phyloP scores from a whole-genome alignment of 192 early-diverging fungal genomes.

The Coemansia brasiliensis region DNA sequence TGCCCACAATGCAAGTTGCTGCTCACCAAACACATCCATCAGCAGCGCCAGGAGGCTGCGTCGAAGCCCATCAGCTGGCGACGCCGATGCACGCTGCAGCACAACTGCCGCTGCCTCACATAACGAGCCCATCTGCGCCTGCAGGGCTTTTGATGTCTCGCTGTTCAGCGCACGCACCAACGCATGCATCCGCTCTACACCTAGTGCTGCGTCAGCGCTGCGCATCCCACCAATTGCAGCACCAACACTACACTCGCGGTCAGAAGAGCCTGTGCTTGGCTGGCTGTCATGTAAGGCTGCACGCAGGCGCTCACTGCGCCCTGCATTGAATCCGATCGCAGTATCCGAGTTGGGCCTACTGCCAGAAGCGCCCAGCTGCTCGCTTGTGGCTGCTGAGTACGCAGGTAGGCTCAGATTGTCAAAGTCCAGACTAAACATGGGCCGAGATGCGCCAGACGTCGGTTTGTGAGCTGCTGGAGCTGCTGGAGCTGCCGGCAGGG shows the following conservation, averaged over 20 bases:
- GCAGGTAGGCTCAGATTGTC: conserved; percentile 56
- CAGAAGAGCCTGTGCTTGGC: neutral
- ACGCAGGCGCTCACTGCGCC: conserved; percentile 14
- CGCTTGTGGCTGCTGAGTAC: conserved; percentile 36
- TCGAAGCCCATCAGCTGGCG: conserved; percentile 62
- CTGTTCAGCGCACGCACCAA: conserved; percentile 20
- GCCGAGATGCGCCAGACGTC: conserved; percentile 1
- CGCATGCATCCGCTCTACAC: conserved; percentile 32
- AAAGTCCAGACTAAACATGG: conserved; percentile 56
- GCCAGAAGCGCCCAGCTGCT: conserved; percentile 22
- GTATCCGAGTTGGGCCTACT: conserved; percentile 10
- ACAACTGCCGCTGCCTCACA: conserved; percentile 24
- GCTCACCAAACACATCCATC: conserved; percentile 72
- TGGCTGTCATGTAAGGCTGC: conserved; percentile 5
- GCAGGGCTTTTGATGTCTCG: conserved; percentile 19
- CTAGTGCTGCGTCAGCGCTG: conserved; percentile 40
- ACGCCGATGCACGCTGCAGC: conserved; percentile 31
- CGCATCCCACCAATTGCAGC: conserved; percentile 34
- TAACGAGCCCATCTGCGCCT: conserved; percentile 20
- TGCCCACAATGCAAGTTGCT: conserved; percentile 65
- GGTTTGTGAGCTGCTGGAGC: neutral
- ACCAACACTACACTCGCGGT: neutral
- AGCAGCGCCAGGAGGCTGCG: conserved; percentile 63
- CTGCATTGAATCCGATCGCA: conserved; percentile 40
- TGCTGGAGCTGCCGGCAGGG: conserved; percentile 1